These are phyloP conservation scores for Penicillium sp. DNA, from an alignment of 2,329 filamentous ascomycete genomes.

Conservation along the genomic window DNA sequence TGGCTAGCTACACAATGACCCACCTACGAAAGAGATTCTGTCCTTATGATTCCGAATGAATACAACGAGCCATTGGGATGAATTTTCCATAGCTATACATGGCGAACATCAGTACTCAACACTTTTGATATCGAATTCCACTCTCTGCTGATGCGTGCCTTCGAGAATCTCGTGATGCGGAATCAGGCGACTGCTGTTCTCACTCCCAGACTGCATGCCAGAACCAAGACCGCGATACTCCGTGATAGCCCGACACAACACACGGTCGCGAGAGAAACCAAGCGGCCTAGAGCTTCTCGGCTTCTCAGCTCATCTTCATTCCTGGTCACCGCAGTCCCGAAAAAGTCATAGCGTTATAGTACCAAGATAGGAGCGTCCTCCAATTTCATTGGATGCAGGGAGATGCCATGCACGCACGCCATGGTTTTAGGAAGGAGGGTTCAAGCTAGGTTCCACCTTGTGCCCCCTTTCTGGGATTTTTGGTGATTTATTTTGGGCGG, in stretches of 20 bases:
- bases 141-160: too few species aligned
- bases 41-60: too few species aligned
- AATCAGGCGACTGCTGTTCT: too few species aligned
- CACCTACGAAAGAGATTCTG: too few species aligned
- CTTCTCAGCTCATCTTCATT: background rate
- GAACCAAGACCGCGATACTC: background rate
- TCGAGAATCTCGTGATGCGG: too few species aligned
- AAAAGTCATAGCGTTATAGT: constrained; percentile 4
- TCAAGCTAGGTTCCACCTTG: constrained; percentile 3
- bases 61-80: too few species aligned
- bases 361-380: background rate
- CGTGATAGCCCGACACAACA: background rate
- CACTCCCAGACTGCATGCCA: too few species aligned
- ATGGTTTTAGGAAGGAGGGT: constrained; percentile 21
- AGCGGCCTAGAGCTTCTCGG: background rate
- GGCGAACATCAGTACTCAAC: too few species aligned
- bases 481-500: constrained; percentile 9
- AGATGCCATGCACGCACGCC: background rate
- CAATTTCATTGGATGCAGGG: constrained; percentile 6
- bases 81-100: too few species aligned
- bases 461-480: constrained; percentile 9
- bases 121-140: too few species aligned
- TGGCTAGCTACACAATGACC: too few species aligned
- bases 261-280: background rate
- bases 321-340: constrained; percentile 9